These are phyloP conservation scores for Yamadazyma diospyri DNA, from an alignment of 1,139 yeast species.

Conservation along the genomic window DNA sequence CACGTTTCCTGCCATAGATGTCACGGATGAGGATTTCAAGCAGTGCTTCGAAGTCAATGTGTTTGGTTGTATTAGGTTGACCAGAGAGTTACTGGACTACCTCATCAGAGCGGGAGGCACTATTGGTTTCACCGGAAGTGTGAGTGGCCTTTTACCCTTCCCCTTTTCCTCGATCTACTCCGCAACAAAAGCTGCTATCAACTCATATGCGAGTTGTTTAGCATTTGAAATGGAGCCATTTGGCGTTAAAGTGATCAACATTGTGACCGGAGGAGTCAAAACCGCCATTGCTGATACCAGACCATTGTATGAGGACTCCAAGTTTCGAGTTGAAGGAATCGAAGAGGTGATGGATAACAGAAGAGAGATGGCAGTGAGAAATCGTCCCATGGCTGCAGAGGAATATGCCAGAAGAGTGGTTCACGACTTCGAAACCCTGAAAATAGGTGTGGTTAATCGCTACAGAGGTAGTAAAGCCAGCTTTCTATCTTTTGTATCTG, in stretches of 20 bases:
- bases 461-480: slow-evolving; percentile 47
- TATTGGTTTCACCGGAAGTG: slow-evolving; percentile 72
- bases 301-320: slow-evolving; percentile 52
- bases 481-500: background rate
- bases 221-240: slow-evolving; percentile 71
- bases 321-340: slow-evolving; percentile 51
- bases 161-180: slow-evolving; percentile 70
- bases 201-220: slow-evolving; percentile 60
- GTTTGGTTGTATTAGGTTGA: slow-evolving; percentile 62
- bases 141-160: slow-evolving; percentile 63
- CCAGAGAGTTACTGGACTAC: slow-evolving; percentile 55
- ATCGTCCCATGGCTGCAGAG: slow-evolving; percentile 55
- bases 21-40: slow-evolving; percentile 15
- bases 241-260: slow-evolving; percentile 58
- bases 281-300: slow-evolving; percentile 58
- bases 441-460: slow-evolving; percentile 35
- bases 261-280: slow-evolving; percentile 52
- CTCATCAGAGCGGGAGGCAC: slow-evolving; percentile 68
- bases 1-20: slow-evolving; percentile 17
- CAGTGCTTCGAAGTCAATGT: slow-evolving; percentile 42
- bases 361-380: slow-evolving; percentile 55
- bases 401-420: slow-evolving; percentile 55
- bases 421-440: slow-evolving; percentile 41
- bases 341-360: slow-evolving; percentile 47
- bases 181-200: slow-evolving; percentile 76